Conservation (phyloP, 352 stramenopile species). For the Nannochloropsis limnetica region DNA sequence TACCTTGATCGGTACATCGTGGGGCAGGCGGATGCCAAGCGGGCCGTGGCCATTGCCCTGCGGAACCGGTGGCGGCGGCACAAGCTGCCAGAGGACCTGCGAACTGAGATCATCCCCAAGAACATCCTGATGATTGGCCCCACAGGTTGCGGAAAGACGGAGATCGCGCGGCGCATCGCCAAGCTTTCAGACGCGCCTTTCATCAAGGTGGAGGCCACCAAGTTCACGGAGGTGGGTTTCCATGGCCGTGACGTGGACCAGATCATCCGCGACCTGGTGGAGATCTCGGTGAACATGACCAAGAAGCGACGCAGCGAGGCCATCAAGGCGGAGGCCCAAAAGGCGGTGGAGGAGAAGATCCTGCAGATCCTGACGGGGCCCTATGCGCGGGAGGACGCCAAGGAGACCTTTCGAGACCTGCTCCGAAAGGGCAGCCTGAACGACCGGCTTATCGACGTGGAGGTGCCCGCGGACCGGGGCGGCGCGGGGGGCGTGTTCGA, state of each 20-base stretch:
- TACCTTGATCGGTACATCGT: conserved; percentile 51
- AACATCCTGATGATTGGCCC: conserved; percentile 99
- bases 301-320: conserved; percentile 81
- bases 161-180: conserved; percentile 91
- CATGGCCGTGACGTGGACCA: conserved; percentile 97
- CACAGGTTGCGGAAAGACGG: conserved; percentile 92
- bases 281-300: conserved; percentile 89
- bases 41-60: conserved; percentile 92
- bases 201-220: conserved; percentile 96
- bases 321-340: conserved; percentile 77
- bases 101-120: conserved; percentile 85
- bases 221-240: conserved; percentile 99
- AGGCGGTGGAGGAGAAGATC: conserved; percentile 85
- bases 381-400: conserved; percentile 56
- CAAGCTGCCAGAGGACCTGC: conserved; percentile 79
- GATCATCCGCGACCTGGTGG: conserved; percentile 97
- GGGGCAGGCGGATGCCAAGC: conserved; percentile 78
- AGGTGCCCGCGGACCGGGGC: conserved; percentile 8
- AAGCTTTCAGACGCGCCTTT: conserved; percentile 93
- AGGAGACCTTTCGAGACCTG: conserved; percentile 75
- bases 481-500: background rate
- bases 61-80: conserved; percentile 93
- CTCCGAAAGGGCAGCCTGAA: conserved; percentile 69
- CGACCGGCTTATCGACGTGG: conserved; percentile 46
- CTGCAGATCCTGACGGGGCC: conserved; percentile 82